Evolutionary conservation across 352 stramenopile species (phyloP), one percentile per base, ranked within the genome.

Genomic region (Lagenidium sp.): DNA sequence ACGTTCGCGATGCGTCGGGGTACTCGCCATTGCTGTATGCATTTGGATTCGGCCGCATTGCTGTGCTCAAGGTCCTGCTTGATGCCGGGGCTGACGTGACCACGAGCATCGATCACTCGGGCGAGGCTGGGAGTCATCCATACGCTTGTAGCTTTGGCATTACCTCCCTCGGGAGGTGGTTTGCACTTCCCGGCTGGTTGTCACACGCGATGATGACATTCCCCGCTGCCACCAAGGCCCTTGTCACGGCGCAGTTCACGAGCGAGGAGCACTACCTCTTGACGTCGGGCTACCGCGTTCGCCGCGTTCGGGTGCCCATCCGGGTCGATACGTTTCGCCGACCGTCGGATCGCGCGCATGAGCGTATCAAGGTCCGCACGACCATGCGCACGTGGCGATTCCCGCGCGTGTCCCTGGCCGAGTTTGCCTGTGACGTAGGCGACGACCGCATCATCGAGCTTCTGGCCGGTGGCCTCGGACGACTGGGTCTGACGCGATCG

Each of bases 171-270:
- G 37, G 74, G 20, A 41, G 71, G 19, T 80, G 61, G 60, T 81
- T 81, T 34, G 68, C 62, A 4, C 51, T 84, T 8, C 76, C 76
- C 16, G 76, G 76, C 4, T 85, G 72, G 76, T 69, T 76, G 26
- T 57, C 66, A 0, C 74, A 60, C 37, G 53, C 53, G 16, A 53
- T 50, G 7, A 65, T 44, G 7, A 22, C 39, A 8, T 47, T 69
- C 8, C 48, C 51, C 6, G 18, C 18, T 5, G 28, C 39, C 21
- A 44, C 70, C 25, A 81, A 78, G 28, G 6, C 36, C 15, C 36
- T 38, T n/a, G n/a, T 80, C 7, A 60, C 64, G 4, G 20, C 7
- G 4, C n/a, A 48, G 2, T 26, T 41, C 12, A 45, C 54, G 8
- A 68, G 70, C 8, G 22, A 60, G 18, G 63, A 78, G 24, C 54